These are phyloP conservation scores for Rhynchospora tenuis DNA, from an alignment of 176 grass and related monocot genomes.

Conservation along the genomic window DNA sequence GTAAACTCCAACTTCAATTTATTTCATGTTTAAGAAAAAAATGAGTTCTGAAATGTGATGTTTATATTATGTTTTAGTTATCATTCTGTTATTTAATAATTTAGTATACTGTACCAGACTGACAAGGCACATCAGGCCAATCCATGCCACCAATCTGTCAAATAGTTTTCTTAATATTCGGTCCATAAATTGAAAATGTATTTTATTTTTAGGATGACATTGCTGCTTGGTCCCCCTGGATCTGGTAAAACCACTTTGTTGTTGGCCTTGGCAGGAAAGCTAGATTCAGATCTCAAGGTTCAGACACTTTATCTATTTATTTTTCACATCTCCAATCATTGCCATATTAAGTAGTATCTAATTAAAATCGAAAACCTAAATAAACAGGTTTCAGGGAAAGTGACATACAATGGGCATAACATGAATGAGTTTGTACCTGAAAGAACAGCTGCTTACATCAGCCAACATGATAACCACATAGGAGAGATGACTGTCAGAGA, in stretches of 20 bases:
- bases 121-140: neutral
- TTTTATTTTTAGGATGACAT: conserved; percentile 61
- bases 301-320: neutral
- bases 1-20: conserved; percentile 10
- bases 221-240: conserved; percentile 81
- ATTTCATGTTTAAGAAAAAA: neutral
- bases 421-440: conserved; percentile 88
- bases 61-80: neutral
- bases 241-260: conserved; percentile 92
- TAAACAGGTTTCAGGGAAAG: conserved; percentile 49
- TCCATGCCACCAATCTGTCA: neutral
- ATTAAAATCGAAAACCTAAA: neutral
- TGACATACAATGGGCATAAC: conserved; percentile 83
- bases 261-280: conserved; percentile 77
- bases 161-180: conserved; percentile 25
- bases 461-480: conserved; percentile 94
- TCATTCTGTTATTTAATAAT: neutral
- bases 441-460: conserved; percentile 90
- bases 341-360: neutral
- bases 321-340: neutral
- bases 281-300: conserved; percentile 69
- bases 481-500: conserved; percentile 97
- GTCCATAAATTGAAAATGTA: neutral
- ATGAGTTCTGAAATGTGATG: conserved; percentile 3
- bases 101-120: neutral